Percentiles rank a stretch among this genome's conserved stretches.
These are phyloP conservation scores for Tripterygium wilfordii DNA, from an alignment of 177 flowering plant species.

Conservation along the genomic window DNA sequence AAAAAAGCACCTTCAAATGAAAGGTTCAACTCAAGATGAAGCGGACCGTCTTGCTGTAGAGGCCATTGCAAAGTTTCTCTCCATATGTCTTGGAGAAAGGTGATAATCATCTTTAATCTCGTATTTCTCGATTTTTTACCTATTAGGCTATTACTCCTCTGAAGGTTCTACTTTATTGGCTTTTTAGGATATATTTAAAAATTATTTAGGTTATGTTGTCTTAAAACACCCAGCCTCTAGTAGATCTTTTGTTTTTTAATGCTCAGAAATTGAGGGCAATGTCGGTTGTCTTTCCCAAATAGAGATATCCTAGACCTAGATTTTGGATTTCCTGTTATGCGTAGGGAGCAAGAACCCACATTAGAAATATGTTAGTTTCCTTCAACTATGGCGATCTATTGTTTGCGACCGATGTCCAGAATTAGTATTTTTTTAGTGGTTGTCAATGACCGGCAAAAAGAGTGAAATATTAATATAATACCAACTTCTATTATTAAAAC, in stretches of 20 bases:
- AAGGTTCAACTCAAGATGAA: slow-evolving; percentile 53
- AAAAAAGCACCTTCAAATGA: slow-evolving; percentile 53
- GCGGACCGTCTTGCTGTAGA: slow-evolving; percentile 60
- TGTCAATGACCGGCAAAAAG: too few species aligned
- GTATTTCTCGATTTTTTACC: neutral
- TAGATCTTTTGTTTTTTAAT: neutral
- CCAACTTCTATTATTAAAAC: too few species aligned
- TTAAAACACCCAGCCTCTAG: too few species aligned
- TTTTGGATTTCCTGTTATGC: neutral
- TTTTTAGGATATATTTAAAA: too few species aligned
- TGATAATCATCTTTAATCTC: neutral
- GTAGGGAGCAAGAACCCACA: neutral
- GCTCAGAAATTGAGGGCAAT: slow-evolving; percentile 1
- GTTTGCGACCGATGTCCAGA: too few species aligned
- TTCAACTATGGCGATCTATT: neutral
- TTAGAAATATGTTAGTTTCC: neutral
- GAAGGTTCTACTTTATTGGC: neutral
- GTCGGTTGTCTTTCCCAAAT: neutral
- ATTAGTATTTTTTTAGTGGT: too few species aligned
- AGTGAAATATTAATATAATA: too few species aligned
- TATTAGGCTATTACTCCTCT: neutral
- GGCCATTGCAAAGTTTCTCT: slow-evolving; percentile 50
- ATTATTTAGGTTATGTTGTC: too few species aligned
- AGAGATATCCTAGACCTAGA: neutral
- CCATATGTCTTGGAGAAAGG: slow-evolving; percentile 14